phyloP scores from a whole-genome alignment of 306 rosid species.

The Glycine soja region DNA sequence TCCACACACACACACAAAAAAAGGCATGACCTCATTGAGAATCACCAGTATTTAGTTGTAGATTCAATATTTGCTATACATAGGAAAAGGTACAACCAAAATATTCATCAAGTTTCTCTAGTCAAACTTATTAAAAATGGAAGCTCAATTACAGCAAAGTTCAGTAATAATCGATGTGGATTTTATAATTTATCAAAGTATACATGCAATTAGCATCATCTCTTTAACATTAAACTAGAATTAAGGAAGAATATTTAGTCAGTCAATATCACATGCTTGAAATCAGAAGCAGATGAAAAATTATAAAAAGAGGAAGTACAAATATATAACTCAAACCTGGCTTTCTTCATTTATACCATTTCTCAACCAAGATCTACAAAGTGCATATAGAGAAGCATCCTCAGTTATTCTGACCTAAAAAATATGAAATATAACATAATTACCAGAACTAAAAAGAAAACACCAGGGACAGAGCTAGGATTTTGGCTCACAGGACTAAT shows the following conservation, averaged over 20 bases:
- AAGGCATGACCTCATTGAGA: too few relatives aligned
- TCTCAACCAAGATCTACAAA: slow-evolving; percentile 89
- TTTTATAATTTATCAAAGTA: not conserved
- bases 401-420: slow-evolving; percentile 77
- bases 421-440: slow-evolving; percentile 41
- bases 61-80: too few relatives aligned
- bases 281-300: slow-evolving; percentile 33
- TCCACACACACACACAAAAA: too few relatives aligned
- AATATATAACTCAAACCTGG: slow-evolving; percentile 61
- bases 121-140: slow-evolving; percentile 21
- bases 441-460: slow-evolving; percentile 33
- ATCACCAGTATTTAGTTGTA: too few relatives aligned
- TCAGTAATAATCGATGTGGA: not conserved
- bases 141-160: slow-evolving; percentile 26
- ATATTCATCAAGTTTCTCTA: not conserved
- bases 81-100: too few relatives aligned
- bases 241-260: not conserved
- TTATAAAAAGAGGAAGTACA: slow-evolving; percentile 3
- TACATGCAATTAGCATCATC: slow-evolving; percentile 16
- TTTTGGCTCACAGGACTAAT: too few relatives aligned
- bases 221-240: slow-evolving; percentile 38
- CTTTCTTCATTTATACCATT: slow-evolving; percentile 72
- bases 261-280: slow-evolving; percentile 34
- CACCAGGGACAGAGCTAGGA: slow-evolving; percentile 14
- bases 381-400: slow-evolving; percentile 82